These are phyloP conservation scores for Chromosphaera perkinsii DNA, from an alignment of 208 protist genomes.

Conservation along the genomic window DNA sequence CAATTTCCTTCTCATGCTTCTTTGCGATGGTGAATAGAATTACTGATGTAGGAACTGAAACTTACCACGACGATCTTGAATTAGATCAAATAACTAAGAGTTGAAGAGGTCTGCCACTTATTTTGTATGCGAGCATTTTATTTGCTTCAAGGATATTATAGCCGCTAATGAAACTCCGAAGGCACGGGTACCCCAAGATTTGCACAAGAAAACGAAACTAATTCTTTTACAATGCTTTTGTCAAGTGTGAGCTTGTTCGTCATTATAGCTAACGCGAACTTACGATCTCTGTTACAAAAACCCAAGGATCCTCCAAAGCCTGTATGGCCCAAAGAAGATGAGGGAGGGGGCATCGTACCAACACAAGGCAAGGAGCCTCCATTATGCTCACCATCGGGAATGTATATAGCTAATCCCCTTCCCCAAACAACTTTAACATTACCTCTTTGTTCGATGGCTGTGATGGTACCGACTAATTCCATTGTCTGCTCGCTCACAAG, in stretches of 20 bases:
- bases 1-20: too few species aligned
- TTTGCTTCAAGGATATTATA: too few species aligned
- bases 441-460: background rate
- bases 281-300: background rate
- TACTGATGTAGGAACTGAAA: too few species aligned
- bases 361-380: too few species aligned
- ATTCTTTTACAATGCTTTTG: background rate
- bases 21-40: too few species aligned
- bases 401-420: background rate
- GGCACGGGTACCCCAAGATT: too few species aligned
- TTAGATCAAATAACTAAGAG: too few species aligned
- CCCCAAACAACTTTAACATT: background rate
- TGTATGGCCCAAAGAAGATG: slow-evolving; percentile 16
- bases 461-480: background rate
- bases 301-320: slow-evolving; percentile 2
- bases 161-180: too few species aligned
- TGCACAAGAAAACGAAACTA: background rate
- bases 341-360: too few species aligned
- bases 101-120: too few species aligned
- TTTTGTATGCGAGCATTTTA: too few species aligned
- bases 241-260: slow-evolving; percentile 7
- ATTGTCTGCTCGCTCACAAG: background rate
- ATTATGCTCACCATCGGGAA: background rate
- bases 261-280: background rate
- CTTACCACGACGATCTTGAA: too few species aligned